Conservation (phyloP, 352 stramenopile genomes). For the Elongisporangium undulatum region DNA sequence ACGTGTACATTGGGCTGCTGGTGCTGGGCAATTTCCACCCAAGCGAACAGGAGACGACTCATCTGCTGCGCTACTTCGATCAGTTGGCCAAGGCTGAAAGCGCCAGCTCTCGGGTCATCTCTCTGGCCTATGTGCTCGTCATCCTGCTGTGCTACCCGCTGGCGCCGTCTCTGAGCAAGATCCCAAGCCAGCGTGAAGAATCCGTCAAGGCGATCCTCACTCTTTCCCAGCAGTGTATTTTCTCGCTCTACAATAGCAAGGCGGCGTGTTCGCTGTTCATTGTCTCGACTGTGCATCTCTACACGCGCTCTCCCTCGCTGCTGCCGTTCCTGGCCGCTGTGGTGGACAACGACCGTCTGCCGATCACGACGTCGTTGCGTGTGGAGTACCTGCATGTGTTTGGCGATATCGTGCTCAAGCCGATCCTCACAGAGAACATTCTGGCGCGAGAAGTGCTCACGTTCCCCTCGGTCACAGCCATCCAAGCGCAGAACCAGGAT, state of each 20-base stretch:
- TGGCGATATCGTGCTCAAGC: constrained; percentile 58
- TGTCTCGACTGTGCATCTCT: constrained; percentile 58
- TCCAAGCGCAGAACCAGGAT: constrained; percentile 29
- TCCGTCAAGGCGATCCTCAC: constrained; percentile 39
- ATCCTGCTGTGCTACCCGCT: constrained; percentile 56
- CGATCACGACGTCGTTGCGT: constrained; percentile 14
- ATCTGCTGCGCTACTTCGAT: constrained; percentile 41
- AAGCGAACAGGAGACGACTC: constrained; percentile 37
- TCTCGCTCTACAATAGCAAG: constrained; percentile 47
- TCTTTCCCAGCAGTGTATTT: constrained; percentile 57
- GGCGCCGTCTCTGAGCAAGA: constrained; percentile 44
- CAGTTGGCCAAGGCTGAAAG: constrained; percentile 22
- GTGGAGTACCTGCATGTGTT: constrained; percentile 57
- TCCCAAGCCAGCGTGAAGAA: constrained; percentile 54
- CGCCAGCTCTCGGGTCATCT: constrained; percentile 30
- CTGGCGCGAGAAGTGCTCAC: constrained; percentile 53
- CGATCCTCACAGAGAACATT: constrained; percentile 58
- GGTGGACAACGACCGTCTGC: constrained; percentile 8
- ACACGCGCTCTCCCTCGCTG: constrained; percentile 58
- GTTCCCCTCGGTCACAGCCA: constrained; percentile 23
- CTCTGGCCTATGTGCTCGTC: constrained; percentile 48
- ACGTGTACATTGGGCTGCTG: constrained; percentile 44
- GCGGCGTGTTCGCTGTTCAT: constrained; percentile 50
- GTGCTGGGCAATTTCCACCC: constrained; percentile 42
- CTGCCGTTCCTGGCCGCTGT: constrained; percentile 38